Evolutionary conservation across 2,329 filamentous ascomycete genomes (phyloP).

Genomic region (Cladosporium colombiae): DNA sequence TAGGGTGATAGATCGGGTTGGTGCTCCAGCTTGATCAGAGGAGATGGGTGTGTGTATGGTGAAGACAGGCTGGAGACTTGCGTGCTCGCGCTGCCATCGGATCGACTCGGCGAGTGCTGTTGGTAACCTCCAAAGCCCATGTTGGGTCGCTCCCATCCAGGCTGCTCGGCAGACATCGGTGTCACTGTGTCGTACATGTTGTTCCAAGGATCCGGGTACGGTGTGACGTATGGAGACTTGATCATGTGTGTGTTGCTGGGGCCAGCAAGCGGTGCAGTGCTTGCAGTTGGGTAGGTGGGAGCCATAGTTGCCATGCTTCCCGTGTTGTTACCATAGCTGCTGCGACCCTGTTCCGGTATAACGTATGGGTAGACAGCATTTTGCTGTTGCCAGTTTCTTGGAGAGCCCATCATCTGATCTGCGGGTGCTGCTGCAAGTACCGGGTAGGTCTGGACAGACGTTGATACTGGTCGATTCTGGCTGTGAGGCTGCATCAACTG

Average conservation of each 20-base stretch:
- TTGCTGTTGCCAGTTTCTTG: constrained; percentile 1
- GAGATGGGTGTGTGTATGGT: neutral
- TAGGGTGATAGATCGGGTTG: constrained; percentile 4
- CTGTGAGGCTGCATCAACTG: neutral
- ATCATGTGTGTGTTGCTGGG: neutral
- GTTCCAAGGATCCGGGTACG: neutral
- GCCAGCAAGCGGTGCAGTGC: neutral
- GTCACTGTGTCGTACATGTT: neutral
- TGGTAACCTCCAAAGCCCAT: constrained; percentile 3
- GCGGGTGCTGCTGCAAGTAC: neutral
- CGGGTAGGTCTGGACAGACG: neutral
- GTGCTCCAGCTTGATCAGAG: constrained; percentile 12
- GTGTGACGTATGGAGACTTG: neutral
- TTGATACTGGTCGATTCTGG: neutral
- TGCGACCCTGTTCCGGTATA: neutral
- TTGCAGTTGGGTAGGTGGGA: neutral
- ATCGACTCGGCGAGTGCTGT: constrained; percentile 13
- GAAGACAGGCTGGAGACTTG: constrained; percentile 4
- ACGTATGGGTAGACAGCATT: neutral
- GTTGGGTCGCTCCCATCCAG: neutral
- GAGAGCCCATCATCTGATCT: neutral
- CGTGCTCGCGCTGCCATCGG: constrained; percentile 13
- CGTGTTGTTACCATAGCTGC: neutral
- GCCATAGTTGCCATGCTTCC: neutral
- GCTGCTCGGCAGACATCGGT: neutral